phyloP scores from a whole-genome alignment of 2,329 filamentous ascomycete genomes.

The Colletotrichum cereale region DNA sequence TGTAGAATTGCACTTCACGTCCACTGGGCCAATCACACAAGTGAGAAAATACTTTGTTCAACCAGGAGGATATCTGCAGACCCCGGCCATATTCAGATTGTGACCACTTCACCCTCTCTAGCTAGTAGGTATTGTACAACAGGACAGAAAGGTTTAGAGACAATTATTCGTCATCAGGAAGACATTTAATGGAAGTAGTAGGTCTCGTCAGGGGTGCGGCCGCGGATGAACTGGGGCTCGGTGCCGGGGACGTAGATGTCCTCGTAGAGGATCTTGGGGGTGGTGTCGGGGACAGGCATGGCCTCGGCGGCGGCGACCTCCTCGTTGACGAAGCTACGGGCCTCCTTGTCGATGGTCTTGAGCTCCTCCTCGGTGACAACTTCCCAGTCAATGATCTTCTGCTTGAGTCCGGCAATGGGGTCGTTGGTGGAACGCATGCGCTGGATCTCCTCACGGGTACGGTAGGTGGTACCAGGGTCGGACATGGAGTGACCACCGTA shows the following conservation, averaged over 20 bases:
- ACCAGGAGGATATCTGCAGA: conserved; percentile 40
- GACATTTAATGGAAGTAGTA: conserved; percentile 79
- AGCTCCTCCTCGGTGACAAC: conserved; percentile 94
- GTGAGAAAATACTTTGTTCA: neutral
- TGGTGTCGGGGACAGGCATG: conserved; percentile 85
- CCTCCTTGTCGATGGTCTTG: conserved; percentile 95
- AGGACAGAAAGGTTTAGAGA: conserved; percentile 39
- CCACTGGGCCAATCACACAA: neutral
- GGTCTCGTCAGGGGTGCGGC: conserved; percentile 91
- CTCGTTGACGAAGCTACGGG: conserved; percentile 84
- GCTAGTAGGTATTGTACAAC: conserved; percentile 43
- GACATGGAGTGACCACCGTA: conserved; percentile 99
- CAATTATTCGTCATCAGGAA: conserved; percentile 37
- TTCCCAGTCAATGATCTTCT: conserved; percentile 97
- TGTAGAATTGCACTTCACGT: neutral
- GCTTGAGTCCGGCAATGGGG: conserved; percentile 97
- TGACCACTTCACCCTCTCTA: conserved; percentile 41
- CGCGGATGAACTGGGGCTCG: conserved; percentile 90
- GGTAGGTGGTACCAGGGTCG: conserved; percentile 98
- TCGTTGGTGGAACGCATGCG: conserved; percentile 99
- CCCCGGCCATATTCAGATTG: conserved; percentile 39
- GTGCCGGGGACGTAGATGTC: conserved; percentile 93
- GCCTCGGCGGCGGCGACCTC: conserved; percentile 93
- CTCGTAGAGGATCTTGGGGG: conserved; percentile 88
- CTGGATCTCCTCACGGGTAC: conserved; percentile 99